phyloP scores from a whole-genome alignment of 176 grass and related monocot genomes.

The Tillandsia leiboldiana region DNA sequence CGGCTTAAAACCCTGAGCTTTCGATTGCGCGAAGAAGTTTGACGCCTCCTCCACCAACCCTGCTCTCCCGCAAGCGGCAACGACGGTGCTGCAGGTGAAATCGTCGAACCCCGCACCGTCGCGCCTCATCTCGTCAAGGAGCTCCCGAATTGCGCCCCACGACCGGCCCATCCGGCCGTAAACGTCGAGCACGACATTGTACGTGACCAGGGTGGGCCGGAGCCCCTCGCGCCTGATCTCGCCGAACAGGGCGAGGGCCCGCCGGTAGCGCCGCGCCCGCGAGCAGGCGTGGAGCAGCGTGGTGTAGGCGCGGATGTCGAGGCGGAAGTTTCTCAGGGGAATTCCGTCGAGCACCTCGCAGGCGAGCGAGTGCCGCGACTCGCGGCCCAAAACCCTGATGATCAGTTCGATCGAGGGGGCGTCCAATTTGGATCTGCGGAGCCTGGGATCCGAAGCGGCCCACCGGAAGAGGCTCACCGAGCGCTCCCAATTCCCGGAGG shows the following conservation, averaged over 20 bases:
- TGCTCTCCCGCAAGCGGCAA: constrained; percentile 53
- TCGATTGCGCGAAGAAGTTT: constrained; percentile 54
- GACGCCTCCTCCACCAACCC: constrained; percentile 51
- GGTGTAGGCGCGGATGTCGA: constrained; percentile 76
- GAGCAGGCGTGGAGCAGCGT: constrained; percentile 63
- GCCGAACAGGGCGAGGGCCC: constrained; percentile 48
- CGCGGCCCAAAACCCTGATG: constrained; percentile 34
- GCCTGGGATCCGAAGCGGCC: constrained; percentile 26
- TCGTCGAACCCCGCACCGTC: constrained; percentile 37
- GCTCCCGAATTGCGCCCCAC: constrained; percentile 45
- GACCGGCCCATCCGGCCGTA: constrained; percentile 73
- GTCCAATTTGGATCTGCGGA: constrained; percentile 19
- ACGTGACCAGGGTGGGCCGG: constrained; percentile 65
- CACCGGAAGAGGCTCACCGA: constrained; percentile 52
- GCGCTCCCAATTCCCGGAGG: constrained; percentile 55
- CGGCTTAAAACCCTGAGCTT: constrained; percentile 40
- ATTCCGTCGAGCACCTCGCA: constrained; percentile 63
- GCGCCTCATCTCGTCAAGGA: constrained; percentile 56
- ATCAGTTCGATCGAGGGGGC: constrained; percentile 54
- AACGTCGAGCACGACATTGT: constrained; percentile 88
- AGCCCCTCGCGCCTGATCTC: constrained; percentile 45
- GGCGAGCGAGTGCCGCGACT: constrained; percentile 33
- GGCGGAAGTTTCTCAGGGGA: constrained; percentile 29
- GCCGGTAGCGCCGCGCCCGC: constrained; percentile 39
- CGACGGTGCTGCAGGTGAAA: constrained; percentile 82